A percentile compares a stretch with the other conserved stretches of the same genome.
phyloP scores from a whole-genome alignment of 2,329 filamentous ascomycete species.

The Colletotrichum lentis region DNA sequence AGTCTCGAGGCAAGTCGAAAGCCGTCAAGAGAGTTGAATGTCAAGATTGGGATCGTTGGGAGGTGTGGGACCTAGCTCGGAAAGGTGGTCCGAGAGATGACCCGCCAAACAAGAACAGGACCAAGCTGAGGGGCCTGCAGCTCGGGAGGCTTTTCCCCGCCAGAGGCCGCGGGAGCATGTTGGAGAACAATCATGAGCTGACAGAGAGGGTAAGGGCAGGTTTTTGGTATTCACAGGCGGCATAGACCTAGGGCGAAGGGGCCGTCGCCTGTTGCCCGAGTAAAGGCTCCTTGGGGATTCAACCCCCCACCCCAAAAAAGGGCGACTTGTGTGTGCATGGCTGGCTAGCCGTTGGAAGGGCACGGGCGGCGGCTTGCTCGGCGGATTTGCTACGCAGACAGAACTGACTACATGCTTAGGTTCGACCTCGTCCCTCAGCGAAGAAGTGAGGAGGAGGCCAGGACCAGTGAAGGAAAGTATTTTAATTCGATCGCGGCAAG shows the following conservation, averaged over 20 bases:
- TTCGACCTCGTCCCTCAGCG: not conserved
- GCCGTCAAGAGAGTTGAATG: not conserved
- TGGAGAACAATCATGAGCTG: not conserved
- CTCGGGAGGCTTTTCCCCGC: conserved; percentile 31
- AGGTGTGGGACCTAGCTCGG: conserved; percentile 9
- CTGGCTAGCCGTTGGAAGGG: not conserved
- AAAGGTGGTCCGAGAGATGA: conserved; percentile 28
- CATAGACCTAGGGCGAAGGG: not conserved
- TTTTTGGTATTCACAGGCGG: too few relatives aligned
- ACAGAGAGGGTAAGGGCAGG: not conserved
- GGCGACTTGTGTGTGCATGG: not conserved
- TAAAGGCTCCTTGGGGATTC: not conserved
- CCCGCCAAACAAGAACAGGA: conserved; percentile 34
- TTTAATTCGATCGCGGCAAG: conserved; percentile 13
- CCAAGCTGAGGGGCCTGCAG: conserved; percentile 5
- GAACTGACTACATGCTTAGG: too few relatives aligned
- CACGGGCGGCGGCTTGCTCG: conserved; percentile 11
- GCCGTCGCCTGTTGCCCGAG: not conserved
- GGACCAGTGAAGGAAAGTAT: not conserved
- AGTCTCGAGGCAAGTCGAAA: not conserved
- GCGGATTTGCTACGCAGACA: conserved; percentile 3
- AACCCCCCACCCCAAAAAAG: not conserved
- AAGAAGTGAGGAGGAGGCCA: not conserved
- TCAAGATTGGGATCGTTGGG: not conserved
- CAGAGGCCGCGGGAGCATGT: not conserved